These are phyloP conservation scores for Arctium minus DNA, from an alignment of 129 eudicot species.

Conservation along the genomic window DNA sequence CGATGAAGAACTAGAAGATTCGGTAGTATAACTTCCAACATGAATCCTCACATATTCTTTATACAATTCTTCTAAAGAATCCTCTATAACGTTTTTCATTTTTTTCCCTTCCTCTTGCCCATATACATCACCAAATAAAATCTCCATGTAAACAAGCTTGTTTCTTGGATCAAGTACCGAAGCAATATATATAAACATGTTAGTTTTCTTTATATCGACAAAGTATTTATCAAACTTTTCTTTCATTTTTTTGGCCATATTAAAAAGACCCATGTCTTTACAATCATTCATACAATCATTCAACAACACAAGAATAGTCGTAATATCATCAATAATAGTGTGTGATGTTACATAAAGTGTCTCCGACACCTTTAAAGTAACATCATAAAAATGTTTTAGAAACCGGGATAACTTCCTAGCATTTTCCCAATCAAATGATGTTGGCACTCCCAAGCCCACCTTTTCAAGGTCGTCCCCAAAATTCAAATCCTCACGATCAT, in stretches of 20 bases:
- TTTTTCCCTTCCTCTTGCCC: too few species aligned
- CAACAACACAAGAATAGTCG: neutral
- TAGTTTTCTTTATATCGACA: neutral
- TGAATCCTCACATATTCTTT: too few species aligned
- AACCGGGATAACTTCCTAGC: neutral
- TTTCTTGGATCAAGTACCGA: neutral
- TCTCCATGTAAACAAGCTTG: too few species aligned
- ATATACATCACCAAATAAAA: too few species aligned
- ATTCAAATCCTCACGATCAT: neutral
- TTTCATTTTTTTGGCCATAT: neutral
- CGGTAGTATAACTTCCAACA: too few species aligned
- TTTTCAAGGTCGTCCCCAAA: neutral
- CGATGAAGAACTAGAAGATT: too few species aligned
- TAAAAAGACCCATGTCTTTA: neutral
- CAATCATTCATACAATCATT: neutral
- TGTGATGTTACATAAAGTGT: conserved; percentile 20
- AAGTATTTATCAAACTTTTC: too few species aligned
- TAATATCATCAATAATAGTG: neutral
- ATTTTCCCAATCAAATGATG: conserved; percentile 20
- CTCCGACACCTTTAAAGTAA: conserved; percentile 15
- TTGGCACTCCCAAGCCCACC: too few species aligned
- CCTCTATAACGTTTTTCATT: too few species aligned
- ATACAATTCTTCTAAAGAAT: too few species aligned
- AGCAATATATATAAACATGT: neutral
- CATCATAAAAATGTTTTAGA: conserved; percentile 19